phyloP scores from a whole-genome alignment of 1,284 basidiomycete species.

The Ceraceosorus guamensis region DNA sequence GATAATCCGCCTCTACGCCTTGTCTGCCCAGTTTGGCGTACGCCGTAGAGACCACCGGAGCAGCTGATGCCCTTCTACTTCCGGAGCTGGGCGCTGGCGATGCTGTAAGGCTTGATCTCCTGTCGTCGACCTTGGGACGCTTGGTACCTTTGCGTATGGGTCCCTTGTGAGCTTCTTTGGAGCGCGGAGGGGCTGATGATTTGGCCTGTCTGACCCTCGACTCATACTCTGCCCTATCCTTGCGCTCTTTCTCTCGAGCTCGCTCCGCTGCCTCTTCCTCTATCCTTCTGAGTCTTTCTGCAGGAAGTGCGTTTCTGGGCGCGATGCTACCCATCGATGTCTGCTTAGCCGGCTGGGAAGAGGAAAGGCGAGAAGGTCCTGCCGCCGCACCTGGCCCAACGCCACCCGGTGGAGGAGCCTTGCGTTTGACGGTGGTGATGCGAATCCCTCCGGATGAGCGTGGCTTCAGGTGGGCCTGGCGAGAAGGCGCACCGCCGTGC shows the following conservation, averaged over 20 bases:
- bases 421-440: too few relatives aligned
- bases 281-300: slow-evolving; percentile 1
- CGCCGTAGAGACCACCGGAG: not conserved
- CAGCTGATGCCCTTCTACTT: not conserved
- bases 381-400: too few relatives aligned
- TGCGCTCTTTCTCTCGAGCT: not conserved
- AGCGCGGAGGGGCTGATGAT: not conserved
- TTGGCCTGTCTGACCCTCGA: not conserved
- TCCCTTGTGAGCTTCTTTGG: not conserved
- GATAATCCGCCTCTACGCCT: slow-evolving; percentile 1
- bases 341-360: too few relatives aligned
- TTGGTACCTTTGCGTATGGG: not conserved
- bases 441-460: too few relatives aligned
- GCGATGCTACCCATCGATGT: too few relatives aligned
- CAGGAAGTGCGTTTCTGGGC: slow-evolving; percentile 2
- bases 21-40: slow-evolving; percentile 4
- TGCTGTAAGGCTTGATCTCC: not conserved
- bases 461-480: too few relatives aligned
- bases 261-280: slow-evolving; percentile 2
- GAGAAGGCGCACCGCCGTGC: too few relatives aligned
- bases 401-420: too few relatives aligned
- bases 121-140: not conserved
- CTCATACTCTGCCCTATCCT: not conserved
- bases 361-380: too few relatives aligned
- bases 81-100: not conserved